phyloP scores from a whole-genome alignment of 192 early-diverging fungal species.

The Umbelopsis ramanniana region DNA sequence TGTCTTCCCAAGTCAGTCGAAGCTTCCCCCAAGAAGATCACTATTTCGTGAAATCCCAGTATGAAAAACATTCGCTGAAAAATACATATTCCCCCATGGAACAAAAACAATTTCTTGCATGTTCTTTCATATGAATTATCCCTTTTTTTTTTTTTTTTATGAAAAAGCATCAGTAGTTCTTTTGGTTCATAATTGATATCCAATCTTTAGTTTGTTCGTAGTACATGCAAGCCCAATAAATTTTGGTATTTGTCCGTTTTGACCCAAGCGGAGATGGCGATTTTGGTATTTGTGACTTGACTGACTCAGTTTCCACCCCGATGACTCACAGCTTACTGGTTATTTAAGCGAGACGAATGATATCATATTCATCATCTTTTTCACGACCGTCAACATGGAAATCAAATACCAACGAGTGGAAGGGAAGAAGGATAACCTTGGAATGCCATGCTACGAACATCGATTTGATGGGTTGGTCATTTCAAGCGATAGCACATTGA shows the following conservation, averaged over 20 bases:
- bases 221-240: no score
- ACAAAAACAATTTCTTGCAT: not conserved
- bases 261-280: not conserved
- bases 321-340: not conserved
- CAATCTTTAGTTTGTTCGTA: no score
- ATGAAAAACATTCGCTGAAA: no score
- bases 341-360: not conserved
- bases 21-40: conserved; percentile 48
- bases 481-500: not conserved
- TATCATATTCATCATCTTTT: not conserved
- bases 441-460: conserved; percentile 16
- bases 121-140: not conserved
- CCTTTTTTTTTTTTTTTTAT: not conserved
- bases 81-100: no score
- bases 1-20: conserved; percentile 46
- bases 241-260: no score
- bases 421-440: not conserved
- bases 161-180: not conserved
- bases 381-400: not conserved
- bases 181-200: no score
- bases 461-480: not conserved
- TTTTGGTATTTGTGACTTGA: not conserved
- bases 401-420: not conserved
- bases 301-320: no score
- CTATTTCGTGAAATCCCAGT: conserved; percentile 33